Evolutionary conservation across 129 eudicot genomes (phyloP).

Genomic region (sunflower (Helianthus annuus)): DNA sequence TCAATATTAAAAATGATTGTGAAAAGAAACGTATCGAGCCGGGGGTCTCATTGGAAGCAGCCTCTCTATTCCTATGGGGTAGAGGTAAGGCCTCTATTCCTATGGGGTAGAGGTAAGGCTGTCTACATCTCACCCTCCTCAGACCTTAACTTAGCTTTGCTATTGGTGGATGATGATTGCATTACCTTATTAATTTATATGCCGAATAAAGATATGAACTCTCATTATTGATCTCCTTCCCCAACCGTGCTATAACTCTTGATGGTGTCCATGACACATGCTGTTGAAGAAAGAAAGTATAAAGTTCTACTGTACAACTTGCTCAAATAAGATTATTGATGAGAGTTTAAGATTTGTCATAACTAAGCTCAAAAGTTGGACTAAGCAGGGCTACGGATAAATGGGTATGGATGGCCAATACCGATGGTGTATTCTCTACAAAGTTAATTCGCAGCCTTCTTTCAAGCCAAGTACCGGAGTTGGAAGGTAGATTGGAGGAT

Average conservation of each 20-base stretch:
- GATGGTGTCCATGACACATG: slow-evolving; percentile 89
- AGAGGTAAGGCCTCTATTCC: no score
- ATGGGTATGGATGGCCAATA: no score
- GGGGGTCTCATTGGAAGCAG: no score
- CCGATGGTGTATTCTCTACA: no score
- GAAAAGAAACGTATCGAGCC: neutral
- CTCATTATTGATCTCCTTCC: slow-evolving; percentile 86
- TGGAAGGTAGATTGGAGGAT: no score
- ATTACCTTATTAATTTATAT: slow-evolving; percentile 86
- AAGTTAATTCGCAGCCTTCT: no score
- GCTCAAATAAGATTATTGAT: neutral
- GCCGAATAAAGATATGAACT: slow-evolving; percentile 95
- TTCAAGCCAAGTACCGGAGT: no score
- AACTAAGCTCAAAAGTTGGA: neutral
- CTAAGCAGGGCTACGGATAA: no score
- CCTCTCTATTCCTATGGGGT: no score
- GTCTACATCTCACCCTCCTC: no score
- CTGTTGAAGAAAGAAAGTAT: slow-evolving; percentile 34
- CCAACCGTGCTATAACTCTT: slow-evolving; percentile 86
- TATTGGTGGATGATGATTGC: neutral
- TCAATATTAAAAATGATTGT: neutral
- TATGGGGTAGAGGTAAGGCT: no score
- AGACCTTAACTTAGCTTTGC: no score
- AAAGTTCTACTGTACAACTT: neutral
- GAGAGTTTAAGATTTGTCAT: neutral